Conservation (phyloP, 306 rosid species). For the Mucuna pruriens region DNA sequence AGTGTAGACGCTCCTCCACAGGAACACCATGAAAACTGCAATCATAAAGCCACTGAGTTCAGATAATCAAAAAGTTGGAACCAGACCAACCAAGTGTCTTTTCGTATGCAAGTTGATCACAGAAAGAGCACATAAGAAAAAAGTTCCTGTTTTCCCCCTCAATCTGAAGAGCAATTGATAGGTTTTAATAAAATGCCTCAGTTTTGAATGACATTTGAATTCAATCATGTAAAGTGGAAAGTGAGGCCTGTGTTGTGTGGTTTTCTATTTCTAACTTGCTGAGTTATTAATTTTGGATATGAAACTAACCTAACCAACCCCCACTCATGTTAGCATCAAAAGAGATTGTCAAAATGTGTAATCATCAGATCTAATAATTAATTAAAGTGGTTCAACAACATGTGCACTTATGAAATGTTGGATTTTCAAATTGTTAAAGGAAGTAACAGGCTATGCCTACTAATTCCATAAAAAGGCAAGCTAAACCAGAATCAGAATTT, state of each 20-base stretch:
- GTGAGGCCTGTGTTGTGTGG: neutral
- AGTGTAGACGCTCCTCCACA: slow-evolving; percentile 85
- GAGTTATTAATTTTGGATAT: neutral
- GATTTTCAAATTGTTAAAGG: slow-evolving; percentile 9
- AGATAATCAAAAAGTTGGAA: slow-evolving; percentile 12
- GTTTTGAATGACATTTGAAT: neutral
- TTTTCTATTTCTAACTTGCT: neutral
- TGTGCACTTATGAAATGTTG: neutral
- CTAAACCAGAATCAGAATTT: neutral
- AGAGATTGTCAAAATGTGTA: neutral
- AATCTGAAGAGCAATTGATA: too few species aligned
- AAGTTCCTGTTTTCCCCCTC: too few species aligned
- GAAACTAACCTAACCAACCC: neutral
- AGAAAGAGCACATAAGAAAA: neutral
- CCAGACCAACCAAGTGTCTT: neutral
- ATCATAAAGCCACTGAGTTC: neutral
- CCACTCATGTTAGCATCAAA: neutral
- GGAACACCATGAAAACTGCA: slow-evolving; percentile 95
- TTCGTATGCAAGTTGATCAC: neutral
- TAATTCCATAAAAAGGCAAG: neutral
- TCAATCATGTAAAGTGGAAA: neutral
- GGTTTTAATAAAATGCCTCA: neutral
- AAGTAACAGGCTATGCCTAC: neutral
- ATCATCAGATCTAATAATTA: slow-evolving; percentile 12
- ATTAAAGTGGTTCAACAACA: neutral